Evolutionary conservation across 176 grass and related monocot genomes (phyloP).

Genomic region (Aegilops tauschii): DNA sequence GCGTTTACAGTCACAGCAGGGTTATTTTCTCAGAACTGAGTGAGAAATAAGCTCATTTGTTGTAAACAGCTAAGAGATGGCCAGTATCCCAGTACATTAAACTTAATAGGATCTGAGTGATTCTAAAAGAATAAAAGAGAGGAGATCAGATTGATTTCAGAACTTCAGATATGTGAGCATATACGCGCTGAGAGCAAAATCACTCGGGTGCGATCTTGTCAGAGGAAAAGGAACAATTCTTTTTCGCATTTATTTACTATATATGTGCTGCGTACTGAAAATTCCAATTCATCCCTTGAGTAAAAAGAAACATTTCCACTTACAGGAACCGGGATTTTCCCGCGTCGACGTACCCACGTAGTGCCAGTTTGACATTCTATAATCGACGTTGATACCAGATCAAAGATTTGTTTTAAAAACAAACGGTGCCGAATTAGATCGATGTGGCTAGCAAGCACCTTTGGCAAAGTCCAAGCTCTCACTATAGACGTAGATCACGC

Average conservation of each 20-base stretch:
- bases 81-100: neutral
- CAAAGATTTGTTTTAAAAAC: neutral
- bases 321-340: neutral
- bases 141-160: neutral
- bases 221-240: neutral
- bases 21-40: conserved; percentile 1
- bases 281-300: neutral
- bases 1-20: neutral
- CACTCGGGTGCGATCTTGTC: neutral
- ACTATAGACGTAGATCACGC: conserved; percentile 13
- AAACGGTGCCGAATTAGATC: neutral
- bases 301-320: neutral
- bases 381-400: neutral
- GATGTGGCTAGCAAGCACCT: neutral
- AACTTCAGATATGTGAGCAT: neutral
- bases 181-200: neutral
- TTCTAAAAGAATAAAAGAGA: neutral
- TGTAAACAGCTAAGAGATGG: neutral
- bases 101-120: neutral
- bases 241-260: neutral
- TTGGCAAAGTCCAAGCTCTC: conserved; percentile 23
- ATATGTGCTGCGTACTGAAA: neutral
- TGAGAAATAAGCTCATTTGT: neutral
- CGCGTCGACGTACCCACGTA: neutral
- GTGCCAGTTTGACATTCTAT: neutral